phyloP scores from a whole-genome alignment of 2,329 filamentous ascomycete genomes.

The Alternaria atra region DNA sequence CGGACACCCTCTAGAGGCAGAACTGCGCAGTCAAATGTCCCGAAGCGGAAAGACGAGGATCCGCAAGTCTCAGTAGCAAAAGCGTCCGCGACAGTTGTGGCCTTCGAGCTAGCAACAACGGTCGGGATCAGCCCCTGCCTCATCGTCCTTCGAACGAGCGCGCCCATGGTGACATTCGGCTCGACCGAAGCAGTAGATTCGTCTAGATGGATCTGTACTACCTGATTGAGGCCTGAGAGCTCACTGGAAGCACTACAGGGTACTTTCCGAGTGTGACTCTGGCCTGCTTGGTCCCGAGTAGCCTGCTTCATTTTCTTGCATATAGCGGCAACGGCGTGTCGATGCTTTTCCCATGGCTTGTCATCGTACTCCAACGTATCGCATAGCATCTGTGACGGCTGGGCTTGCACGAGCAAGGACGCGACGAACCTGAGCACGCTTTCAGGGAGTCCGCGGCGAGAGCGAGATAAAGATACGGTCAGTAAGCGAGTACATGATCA shows the following conservation, averaged over 20 bases:
- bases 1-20: background rate
- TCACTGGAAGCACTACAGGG: background rate
- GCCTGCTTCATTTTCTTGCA: background rate
- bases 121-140: background rate
- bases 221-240: background rate
- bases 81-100: background rate
- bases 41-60: slow-evolving; percentile 1
- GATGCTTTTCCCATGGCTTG: background rate
- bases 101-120: slow-evolving; percentile 1
- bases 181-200: background rate
- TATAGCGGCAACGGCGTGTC: background rate
- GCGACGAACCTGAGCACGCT: background rate
- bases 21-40: slow-evolving; percentile 2
- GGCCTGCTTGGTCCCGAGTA: background rate
- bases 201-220: background rate
- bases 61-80: slow-evolving; percentile 1
- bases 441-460: background rate
- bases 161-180: background rate
- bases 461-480: background rate
- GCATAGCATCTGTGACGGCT: background rate
- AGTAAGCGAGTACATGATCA: background rate
- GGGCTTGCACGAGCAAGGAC: background rate
- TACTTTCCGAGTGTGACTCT: background rate
- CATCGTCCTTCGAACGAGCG: slow-evolving; percentile 1
- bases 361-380: background rate